Evolutionary conservation across 2,329 filamentous ascomycete species (phyloP), one percentile per base, ranked within the genome.

Genomic region (Pestalotiopsis sp.): DNA sequence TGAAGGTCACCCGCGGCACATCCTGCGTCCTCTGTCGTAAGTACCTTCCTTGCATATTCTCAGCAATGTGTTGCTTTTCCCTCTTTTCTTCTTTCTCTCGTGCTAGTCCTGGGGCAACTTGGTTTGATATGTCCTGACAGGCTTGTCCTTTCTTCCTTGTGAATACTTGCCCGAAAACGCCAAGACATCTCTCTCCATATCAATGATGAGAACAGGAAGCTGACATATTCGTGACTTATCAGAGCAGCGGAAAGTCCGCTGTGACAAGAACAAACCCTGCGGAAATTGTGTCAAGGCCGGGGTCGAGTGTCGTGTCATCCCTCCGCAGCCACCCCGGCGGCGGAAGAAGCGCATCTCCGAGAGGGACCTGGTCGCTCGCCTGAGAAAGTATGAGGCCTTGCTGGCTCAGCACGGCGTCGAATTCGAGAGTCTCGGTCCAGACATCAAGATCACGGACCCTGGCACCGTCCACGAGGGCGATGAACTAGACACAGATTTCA

Each of bases 181-280:
- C 24, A 20, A 5, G 30, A 26, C 55, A 30, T n/a, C 20, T 14
- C 20, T 4, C 20, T 10, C 7, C 20, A 26, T 59, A 22, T 17
- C 57, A 59, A 38, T 9, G 20, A 59, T 38, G 24, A 38, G 7
- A 13, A 26, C n/a, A 6, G 4, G 11, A 30, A 59, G 30, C 24
- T 59, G 24, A 52, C 17, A n/a, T n/a, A 52, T n/a, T 52, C 17
- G 7, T 5, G 4, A 52, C 20, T 20, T 1, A n/a, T 9, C n/a
- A 52, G 44, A 94, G 76, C 91, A 92, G 76, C 88, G 91, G 69
- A 94, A 94, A 77, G 86, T 94, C 56, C 89, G 89, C 68, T 94
- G 92, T 78, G 89, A 93, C 78, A 91, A 91, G 78, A 88, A 85
- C 72, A 89, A 89, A 78, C 91, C 91, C 17, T 94, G 92, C 75